Percentiles rank a stretch among this genome's conserved stretches.
These are phyloP conservation scores for Quercus phellos DNA, from an alignment of 331 rosid genomes.

Conservation along the genomic window DNA sequence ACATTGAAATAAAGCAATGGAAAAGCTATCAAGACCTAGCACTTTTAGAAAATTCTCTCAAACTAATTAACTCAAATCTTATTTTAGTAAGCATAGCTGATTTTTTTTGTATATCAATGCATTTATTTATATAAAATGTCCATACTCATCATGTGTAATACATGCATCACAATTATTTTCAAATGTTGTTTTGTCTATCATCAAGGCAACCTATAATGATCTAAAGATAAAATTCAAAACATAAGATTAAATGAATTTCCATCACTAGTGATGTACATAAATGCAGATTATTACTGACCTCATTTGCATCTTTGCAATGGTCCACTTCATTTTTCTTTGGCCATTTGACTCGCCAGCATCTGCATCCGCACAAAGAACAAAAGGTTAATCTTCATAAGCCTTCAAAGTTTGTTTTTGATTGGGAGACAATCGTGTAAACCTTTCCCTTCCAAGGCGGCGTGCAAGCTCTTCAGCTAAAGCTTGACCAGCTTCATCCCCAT, in stretches of 20 bases:
- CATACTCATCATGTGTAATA: no score
- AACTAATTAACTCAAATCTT: neutral
- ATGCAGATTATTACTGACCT: slow-evolving; percentile 40
- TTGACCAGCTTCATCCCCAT: slow-evolving; percentile 94
- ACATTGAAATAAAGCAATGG: no score
- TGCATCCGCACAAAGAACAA: slow-evolving; percentile 26
- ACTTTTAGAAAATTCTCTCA: neutral
- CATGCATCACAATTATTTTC: no score
- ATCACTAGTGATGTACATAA: slow-evolving; percentile 1
- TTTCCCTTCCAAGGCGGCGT: slow-evolving; percentile 93
- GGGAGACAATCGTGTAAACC: slow-evolving; percentile 36
- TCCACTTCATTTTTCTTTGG: slow-evolving; percentile 55
- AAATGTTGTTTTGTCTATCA: neutral
- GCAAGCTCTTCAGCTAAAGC: slow-evolving; percentile 99
- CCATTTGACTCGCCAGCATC: slow-evolving; percentile 98
- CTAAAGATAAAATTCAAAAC: neutral
- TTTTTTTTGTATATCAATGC: neutral
- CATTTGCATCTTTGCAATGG: slow-evolving; percentile 94
- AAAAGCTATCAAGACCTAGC: no score
- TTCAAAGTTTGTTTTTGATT: slow-evolving; percentile 1
- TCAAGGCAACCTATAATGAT: neutral
- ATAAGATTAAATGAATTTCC: neutral
- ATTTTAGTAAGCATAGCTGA: neutral
- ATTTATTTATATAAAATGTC: no score
- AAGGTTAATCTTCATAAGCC: slow-evolving; percentile 5